phyloP scores from a whole-genome alignment of 1,284 basidiomycete species.

The Ceraceosorus bombacis region DNA sequence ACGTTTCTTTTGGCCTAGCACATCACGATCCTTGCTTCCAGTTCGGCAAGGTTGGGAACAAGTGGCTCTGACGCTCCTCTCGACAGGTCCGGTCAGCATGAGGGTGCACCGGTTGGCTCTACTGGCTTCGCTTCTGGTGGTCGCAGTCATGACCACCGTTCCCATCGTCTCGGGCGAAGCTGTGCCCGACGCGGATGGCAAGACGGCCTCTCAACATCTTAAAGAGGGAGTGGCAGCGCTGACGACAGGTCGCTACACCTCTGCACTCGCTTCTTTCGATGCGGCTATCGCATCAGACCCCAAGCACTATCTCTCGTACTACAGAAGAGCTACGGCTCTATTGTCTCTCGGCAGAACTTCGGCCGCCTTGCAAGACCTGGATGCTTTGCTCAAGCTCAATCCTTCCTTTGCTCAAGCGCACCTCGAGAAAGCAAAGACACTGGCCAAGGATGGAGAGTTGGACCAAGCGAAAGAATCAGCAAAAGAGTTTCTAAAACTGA shows the following conservation, averaged over 20 bases:
- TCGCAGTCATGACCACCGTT: no score
- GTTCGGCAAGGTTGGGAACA: no score
- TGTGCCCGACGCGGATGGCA: no score
- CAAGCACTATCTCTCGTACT: slow-evolving; percentile 37
- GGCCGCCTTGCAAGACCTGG: slow-evolving; percentile 37
- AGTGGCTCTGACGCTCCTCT: no score
- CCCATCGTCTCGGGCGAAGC: no score
- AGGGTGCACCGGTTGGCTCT: no score
- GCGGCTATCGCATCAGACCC: slow-evolving; percentile 5
- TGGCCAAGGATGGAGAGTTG: slow-evolving; percentile 39
- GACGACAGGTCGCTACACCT: slow-evolving; percentile 6
- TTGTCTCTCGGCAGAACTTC: slow-evolving; percentile 42
- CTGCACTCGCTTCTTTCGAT: slow-evolving; percentile 12
- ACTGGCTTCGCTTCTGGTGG: no score
- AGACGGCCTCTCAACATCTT: slow-evolving; percentile 8
- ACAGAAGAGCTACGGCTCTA: slow-evolving; percentile 42
- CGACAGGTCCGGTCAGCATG: no score
- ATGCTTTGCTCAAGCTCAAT: slow-evolving; percentile 32
- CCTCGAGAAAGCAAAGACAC: slow-evolving; percentile 38
- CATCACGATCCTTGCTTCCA: no score
- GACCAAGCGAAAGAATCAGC: slow-evolving; percentile 21
- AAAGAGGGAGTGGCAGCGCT: slow-evolving; percentile 12
- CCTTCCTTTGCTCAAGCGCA: slow-evolving; percentile 42
- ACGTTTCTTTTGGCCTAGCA: no score
- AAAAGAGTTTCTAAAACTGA: slow-evolving; percentile 8